Evolutionary conservation across 352 stramenopile genomes (phyloP).

Genomic region (Globisporangium iwayamae): DNA sequence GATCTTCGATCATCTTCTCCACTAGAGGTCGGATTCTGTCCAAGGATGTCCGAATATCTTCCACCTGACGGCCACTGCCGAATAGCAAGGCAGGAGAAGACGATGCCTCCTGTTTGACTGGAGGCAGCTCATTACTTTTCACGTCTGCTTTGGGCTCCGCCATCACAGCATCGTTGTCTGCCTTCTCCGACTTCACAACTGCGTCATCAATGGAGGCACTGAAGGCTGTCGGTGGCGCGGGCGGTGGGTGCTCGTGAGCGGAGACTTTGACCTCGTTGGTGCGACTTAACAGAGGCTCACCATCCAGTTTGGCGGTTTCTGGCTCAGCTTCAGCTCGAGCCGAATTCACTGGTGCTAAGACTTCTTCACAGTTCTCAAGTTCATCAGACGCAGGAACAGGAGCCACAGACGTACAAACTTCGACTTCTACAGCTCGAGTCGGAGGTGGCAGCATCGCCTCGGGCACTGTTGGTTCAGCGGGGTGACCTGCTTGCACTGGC

Average conservation of each 20-base stretch:
- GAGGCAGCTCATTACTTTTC: not conserved
- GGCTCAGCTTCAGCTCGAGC: not conserved
- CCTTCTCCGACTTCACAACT: not conserved
- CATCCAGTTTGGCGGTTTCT: not conserved
- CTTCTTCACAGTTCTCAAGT: not conserved
- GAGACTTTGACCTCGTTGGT: not conserved
- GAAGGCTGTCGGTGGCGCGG: not conserved
- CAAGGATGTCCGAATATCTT: conserved; percentile 55
- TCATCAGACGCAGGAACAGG: not conserved
- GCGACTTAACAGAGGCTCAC: not conserved
- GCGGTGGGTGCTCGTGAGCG: not conserved
- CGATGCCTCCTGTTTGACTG: not conserved
- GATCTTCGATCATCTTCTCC: conserved; percentile 4
- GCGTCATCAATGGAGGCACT: not conserved
- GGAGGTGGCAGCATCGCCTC: not conserved
- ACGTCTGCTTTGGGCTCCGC: not conserved
- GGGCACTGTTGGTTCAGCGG: not conserved
- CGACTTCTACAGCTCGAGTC: not conserved
- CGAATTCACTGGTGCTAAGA: not conserved
- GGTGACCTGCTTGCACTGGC: not conserved
- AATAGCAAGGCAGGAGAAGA: conserved; percentile 21
- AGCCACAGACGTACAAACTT: too few species aligned
- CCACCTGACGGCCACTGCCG: conserved; percentile 30
- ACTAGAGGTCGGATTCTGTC: conserved; percentile 19
- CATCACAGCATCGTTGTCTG: not conserved